Conservation (phyloP, 768 basidiomycete species). For the Dendrothele bispora region DNA sequence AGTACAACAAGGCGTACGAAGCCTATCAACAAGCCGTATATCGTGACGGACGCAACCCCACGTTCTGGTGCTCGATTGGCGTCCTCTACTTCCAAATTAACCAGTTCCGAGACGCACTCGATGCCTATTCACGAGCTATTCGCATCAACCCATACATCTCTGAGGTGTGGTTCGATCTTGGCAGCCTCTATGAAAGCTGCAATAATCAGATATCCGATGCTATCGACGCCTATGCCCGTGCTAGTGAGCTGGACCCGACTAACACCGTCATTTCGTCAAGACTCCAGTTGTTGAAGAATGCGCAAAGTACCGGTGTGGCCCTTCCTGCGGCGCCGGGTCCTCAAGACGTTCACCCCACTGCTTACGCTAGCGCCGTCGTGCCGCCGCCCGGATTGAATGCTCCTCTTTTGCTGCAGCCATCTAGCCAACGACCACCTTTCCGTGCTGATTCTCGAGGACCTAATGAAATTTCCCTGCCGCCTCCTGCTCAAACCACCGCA, state of each 20-base stretch:
- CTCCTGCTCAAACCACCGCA: constrained; percentile 51
- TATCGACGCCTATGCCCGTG: constrained; percentile 96
- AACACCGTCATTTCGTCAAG: constrained; percentile 84
- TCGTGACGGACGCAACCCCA: constrained; percentile 97
- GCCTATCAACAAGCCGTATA: constrained; percentile 99
- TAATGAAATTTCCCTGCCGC: constrained; percentile 56
- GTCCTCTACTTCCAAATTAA: constrained; percentile 99
- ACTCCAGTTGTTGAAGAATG: constrained; percentile 74
- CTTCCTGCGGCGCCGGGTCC: constrained; percentile 89
- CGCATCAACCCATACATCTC: constrained; percentile 97
- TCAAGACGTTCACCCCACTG: constrained; percentile 94
- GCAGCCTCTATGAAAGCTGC: constrained; percentile 95
- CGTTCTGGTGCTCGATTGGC: constrained; percentile 99
- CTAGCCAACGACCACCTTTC: constrained; percentile 53
- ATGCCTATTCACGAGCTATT: constrained; percentile 98
- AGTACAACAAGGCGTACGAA: constrained; percentile 99
- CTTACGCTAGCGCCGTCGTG: constrained; percentile 79
- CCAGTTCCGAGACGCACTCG: constrained; percentile 97
- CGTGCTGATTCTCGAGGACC: constrained; percentile 67
- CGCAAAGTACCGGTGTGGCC: constrained; percentile 71
- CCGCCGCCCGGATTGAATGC: constrained; percentile 70
- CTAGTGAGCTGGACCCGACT: constrained; percentile 87
- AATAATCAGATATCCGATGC: constrained; percentile 99
- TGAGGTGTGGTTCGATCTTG: constrained; percentile 97
- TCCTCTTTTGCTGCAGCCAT: constrained; percentile 60